Base-by-base conservation (phyloP, 1,139 yeast genomes). In the Yamadazyma sp. region DNA sequence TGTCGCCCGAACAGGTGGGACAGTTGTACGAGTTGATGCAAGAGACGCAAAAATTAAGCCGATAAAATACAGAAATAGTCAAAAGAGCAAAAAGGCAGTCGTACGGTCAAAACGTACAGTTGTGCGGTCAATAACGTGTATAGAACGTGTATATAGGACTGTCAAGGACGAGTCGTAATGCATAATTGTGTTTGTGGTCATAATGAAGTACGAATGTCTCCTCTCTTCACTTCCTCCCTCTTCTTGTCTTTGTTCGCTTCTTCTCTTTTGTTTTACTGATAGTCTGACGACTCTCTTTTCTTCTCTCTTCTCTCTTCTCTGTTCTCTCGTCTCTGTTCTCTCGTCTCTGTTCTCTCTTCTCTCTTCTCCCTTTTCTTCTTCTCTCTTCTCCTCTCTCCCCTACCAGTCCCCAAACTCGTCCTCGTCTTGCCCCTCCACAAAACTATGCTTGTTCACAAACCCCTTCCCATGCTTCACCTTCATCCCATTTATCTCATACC, bases 1-100 rank as follows among this genome's bases (percentile, higher is more conserved):
- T 92, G 92, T 80, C 86, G 23, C 94, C 95, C 8, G 96, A 92
- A 51, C 97, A 92, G 63, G 76, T 90, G 28, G 82, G 84, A n/a
- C 98, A 90, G 59, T 56, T 69, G 38, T 68, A 70, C 47, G 76
- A 70, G 50, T 62, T 70, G 50, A 68, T 69, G 76, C 61, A 69
- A 54, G 76, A 69, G 44, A 64, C 77, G 10, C 61, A 67, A 50
- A 61, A 88, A 77, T 58, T 70, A 72, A 61, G 56, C 8, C 21
- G 8, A 6, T 21, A 18, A 15, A 28, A 13, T 11, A 12, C 21
- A 6, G 15, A 12, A 16, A 10, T 5, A 6, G 13, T 5, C n/a
- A 4, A 14, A 12, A 21, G 20, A 14, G n/a, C 25, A 6, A 9
- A 23, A 7, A 23, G 12, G 12, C 8, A 11, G n/a, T 11, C n/a